These are phyloP conservation scores for Entomortierella chlamydospora DNA, from an alignment of 192 early-diverging fungal species.

Conservation along the genomic window DNA sequence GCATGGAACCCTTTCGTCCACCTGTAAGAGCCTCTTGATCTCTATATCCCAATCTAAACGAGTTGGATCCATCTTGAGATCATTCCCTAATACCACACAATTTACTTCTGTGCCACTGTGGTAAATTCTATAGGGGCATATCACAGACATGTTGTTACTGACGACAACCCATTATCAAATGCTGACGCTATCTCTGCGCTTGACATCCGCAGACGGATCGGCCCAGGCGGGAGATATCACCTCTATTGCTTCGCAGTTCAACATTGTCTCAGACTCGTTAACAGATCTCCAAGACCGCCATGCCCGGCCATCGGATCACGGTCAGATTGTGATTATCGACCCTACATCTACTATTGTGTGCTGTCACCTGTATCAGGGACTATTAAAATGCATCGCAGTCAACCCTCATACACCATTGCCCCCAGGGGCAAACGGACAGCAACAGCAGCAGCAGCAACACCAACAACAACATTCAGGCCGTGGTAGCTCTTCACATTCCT, in stretches of 20 bases:
- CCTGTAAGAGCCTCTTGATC: slow-evolving; percentile 46
- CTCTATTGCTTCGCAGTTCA: slow-evolving; percentile 22
- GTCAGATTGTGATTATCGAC: slow-evolving; percentile 69
- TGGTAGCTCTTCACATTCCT: not conserved
- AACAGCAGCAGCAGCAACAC: slow-evolving; percentile 7
- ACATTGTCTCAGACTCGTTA: slow-evolving; percentile 72
- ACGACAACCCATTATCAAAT: slow-evolving; percentile 76
- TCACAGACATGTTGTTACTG: slow-evolving; percentile 75
- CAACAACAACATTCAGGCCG: slow-evolving; percentile 2
- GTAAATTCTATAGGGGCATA: slow-evolving; percentile 53
- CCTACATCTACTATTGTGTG: slow-evolving; percentile 64
- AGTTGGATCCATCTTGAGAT: too few species aligned
- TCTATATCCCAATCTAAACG: too few species aligned
- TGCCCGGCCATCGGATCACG: slow-evolving; percentile 64
- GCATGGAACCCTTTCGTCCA: slow-evolving; percentile 62
- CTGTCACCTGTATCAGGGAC: slow-evolving; percentile 75
- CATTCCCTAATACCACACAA: not conserved
- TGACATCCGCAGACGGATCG: slow-evolving; percentile 19
- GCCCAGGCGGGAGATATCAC: not conserved
- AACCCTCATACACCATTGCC: slow-evolving; percentile 15
- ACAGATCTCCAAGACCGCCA: slow-evolving; percentile 66
- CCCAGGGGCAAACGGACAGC: slow-evolving; percentile 1
- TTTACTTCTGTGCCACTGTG: too few species aligned
- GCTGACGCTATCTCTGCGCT: slow-evolving; percentile 77
- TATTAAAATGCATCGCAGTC: slow-evolving; percentile 74